A percentile compares a stretch with the other conserved stretches of the same genome.
Evolutionary conservation across 306 rosid genomes (phyloP).

Genomic region (Sicyos baderoa): DNA sequence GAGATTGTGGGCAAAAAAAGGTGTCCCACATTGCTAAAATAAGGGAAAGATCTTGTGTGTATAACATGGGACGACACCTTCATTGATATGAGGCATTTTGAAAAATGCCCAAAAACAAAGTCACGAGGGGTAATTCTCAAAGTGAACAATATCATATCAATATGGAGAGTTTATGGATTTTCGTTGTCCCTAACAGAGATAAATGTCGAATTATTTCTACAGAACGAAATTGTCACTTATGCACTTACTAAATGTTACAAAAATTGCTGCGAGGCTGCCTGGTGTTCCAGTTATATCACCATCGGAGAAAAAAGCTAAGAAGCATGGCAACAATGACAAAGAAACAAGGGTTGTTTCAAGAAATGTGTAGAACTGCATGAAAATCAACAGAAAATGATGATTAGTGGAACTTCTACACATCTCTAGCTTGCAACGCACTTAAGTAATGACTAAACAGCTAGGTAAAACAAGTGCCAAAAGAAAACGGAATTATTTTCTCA

Average conservation of each 20-base stretch:
- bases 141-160: no score
- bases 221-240: conserved; percentile 15
- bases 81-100: no score
- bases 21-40: no score
- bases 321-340: conserved; percentile 47
- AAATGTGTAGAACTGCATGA: conserved; percentile 66
- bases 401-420: not conserved
- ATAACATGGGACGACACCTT: no score
- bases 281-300: conserved; percentile 47
- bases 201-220: not conserved
- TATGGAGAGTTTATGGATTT: no score
- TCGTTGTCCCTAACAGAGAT: no score
- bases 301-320: conserved; percentile 51
- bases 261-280: conserved; percentile 47
- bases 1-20: no score
- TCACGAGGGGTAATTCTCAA: no score
- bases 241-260: conserved; percentile 61
- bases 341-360: conserved; percentile 61
- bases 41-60: no score
- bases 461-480: not conserved
- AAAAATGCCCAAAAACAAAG: no score
- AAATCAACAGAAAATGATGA: conserved; percentile 12
- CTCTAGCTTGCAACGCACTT: not conserved
- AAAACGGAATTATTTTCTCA: not conserved
- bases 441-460: not conserved